phyloP scores from a whole-genome alignment of 1,284 basidiomycete genomes.

The Exobasidium cylindrosporum region DNA sequence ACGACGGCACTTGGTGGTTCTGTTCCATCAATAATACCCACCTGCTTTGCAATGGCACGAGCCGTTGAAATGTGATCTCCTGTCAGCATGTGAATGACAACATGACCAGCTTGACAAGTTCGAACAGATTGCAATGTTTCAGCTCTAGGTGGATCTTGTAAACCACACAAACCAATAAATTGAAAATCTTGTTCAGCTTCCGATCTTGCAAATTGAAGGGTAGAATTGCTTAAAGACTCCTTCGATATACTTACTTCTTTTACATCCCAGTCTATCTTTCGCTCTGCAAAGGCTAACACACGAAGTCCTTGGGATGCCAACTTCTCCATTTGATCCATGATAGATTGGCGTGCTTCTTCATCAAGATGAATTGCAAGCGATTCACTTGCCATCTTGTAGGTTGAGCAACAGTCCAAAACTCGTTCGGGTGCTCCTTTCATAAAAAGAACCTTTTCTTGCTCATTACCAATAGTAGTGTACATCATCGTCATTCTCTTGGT shows the following conservation, averaged over 20 bases:
- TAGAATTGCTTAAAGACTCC: constrained; percentile 16
- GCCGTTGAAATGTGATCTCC: constrained; percentile 58
- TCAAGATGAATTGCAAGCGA: constrained; percentile 16
- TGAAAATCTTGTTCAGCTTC: constrained; percentile 64
- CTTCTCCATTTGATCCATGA: constrained; percentile 43
- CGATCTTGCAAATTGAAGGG: constrained; percentile 23
- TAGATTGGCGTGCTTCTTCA: constrained; percentile 27
- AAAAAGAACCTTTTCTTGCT: constrained; percentile 27
- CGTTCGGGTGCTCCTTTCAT: constrained; percentile 54
- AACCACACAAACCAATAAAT: constrained; percentile 67
- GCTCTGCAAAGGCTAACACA: constrained; percentile 48
- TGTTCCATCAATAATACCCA: constrained; percentile 58
- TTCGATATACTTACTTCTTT: constrained; percentile 18
- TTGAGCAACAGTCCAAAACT: constrained; percentile 43
- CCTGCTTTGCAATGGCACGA: constrained; percentile 57
- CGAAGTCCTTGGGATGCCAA: constrained; percentile 48
- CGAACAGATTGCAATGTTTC: constrained; percentile 66
- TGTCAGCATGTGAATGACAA: constrained; percentile 68
- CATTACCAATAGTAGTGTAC: constrained; percentile 20
- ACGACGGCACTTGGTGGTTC: constrained; percentile 34
- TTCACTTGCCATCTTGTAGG: not conserved
- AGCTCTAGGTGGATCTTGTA: constrained; percentile 68
- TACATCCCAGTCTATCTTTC: constrained; percentile 27
- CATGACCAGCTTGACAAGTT: constrained; percentile 66
- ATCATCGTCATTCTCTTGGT: constrained; percentile 52